Evolutionary conservation across 2,329 filamentous ascomycete genomes (phyloP), one percentile per base, ranked within the genome.

Genomic region (Zalaria obscura): DNA sequence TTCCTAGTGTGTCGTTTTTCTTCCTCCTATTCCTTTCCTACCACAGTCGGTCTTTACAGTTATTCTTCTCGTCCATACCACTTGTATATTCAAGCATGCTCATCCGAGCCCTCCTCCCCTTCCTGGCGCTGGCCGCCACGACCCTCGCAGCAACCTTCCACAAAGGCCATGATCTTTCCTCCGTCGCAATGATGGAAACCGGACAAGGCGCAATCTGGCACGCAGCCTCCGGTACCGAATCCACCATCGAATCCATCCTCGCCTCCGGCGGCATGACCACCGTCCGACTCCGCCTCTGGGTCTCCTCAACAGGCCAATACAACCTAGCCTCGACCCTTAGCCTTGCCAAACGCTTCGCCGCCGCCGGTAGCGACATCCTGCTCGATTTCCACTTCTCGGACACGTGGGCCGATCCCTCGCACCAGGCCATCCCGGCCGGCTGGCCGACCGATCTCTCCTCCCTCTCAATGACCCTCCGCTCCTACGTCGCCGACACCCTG

Each of bases 371-470:
- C 45, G 53, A 55, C 25, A 57, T 63, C 48, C 61, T 61, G 27
- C 53, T 63, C 27, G 60, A 62, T 47, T 59, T 51, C 39, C 53
- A 56, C 46, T 56, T 56, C 43, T 48, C 46, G 4, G 36, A 42
- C 25, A 52, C 43, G 48, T 62, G 59, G 59, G 59, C 61, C 10
- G 61, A 64, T 42, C 61, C 60, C 4, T 45, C 52, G 27, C 53
- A 61, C 38, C 56, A 63, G 45, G 47, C 45, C 18, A 49, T 51
- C 18, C 60, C 60, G 0, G 51, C 49, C 10, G 56, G 52, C 4
- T 63, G 60, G 60, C 56, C 59, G 4, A 56, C 47, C 4, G 50
- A 50, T 11, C 45, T 63, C 31, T 39, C 49, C 11, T 50, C 54
- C 4, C 51, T 63, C 3, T 48, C 54, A 0, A 40, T 41, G 1